These are phyloP conservation scores for Cladorrhinum sp. DNA, from an alignment of 2,329 filamentous ascomycete genomes.

Conservation along the genomic window DNA sequence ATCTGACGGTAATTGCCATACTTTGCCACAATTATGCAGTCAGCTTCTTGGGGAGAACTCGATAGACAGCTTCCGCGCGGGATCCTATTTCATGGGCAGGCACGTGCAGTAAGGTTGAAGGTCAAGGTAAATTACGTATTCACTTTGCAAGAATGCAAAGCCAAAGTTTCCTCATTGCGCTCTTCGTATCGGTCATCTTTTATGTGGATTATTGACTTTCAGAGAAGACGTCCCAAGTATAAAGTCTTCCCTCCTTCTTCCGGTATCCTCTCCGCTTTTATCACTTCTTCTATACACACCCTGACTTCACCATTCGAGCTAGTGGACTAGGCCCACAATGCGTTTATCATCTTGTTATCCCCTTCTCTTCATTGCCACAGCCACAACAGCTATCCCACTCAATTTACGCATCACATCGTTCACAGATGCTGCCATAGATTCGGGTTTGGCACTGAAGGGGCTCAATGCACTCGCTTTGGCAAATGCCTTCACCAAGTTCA, in stretches of 20 bases:
- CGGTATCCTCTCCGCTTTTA: no score
- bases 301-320: no score
- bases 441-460: slow-evolving; percentile 1
- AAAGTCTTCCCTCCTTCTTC: no score
- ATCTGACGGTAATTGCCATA: not conserved
- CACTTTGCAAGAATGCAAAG: no score
- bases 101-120: not conserved
- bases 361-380: not conserved
- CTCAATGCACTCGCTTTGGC: slow-evolving; percentile 5
- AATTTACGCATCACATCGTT: not conserved
- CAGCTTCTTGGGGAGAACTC: not conserved
- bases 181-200: no score
- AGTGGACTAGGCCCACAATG: no score
- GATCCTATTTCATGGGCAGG: not conserved
- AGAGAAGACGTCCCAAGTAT: no score
- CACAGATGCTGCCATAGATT: slow-evolving; percentile 5
- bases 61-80: not conserved
- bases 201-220: no score
- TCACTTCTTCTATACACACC: no score
- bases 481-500: not conserved
- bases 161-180: no score
- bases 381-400: not conserved
- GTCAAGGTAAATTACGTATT: not conserved
- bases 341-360: not conserved
- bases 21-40: not conserved